Conservation (phyloP, 164 flowering plant species). For the Warburgia ugandensis region DNA sequence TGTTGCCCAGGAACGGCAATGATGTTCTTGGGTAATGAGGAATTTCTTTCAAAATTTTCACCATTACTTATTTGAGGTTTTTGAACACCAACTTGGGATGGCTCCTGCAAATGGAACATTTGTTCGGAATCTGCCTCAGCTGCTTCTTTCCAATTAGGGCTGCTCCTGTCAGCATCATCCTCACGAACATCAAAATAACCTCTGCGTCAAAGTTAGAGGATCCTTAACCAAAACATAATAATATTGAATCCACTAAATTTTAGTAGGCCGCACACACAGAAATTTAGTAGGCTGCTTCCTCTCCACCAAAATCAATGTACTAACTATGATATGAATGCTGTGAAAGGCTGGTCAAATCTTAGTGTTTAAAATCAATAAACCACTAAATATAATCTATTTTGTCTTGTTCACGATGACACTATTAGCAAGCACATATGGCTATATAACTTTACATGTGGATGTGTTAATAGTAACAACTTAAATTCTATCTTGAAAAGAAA, state of each 20-base stretch:
- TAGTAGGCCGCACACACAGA: not conserved
- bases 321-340: too few species aligned
- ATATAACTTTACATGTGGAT: too few species aligned
- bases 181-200: constrained; percentile 75
- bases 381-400: too few species aligned
- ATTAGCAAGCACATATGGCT: too few species aligned
- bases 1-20: constrained; percentile 25
- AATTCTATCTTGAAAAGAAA: not conserved
- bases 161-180: constrained; percentile 39
- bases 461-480: too few species aligned
- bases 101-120: constrained; percentile 19
- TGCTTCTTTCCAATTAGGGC: constrained; percentile 35
- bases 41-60: constrained; percentile 35
- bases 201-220: constrained; percentile 29
- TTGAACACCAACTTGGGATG: constrained; percentile 22
- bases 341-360: too few species aligned
- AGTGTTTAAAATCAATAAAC: too few species aligned
- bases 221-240: not conserved
- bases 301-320: not conserved
- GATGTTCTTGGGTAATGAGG: constrained; percentile 27
- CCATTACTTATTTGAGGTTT: constrained; percentile 31
- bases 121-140: constrained; percentile 27
- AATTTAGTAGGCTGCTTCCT: too few species aligned
- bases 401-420: too few species aligned
- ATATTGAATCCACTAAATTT: not conserved